Evolutionary conservation across 2,329 filamentous ascomycete genomes (phyloP), one percentile per base, ranked within the genome.

Genomic region (Akanthomyces dipterigenus): DNA sequence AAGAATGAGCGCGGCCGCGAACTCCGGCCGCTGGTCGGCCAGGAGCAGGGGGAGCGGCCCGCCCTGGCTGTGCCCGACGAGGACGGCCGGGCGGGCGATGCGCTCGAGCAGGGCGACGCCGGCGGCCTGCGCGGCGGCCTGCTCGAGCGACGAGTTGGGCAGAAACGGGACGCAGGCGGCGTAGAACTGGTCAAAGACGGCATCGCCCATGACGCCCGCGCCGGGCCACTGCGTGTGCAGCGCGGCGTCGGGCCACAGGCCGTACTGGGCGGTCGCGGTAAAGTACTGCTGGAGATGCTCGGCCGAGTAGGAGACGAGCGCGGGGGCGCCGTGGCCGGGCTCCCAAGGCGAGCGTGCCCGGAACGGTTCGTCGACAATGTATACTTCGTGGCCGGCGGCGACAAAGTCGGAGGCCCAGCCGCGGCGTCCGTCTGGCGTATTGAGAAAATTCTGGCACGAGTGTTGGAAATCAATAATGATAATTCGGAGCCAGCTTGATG

Each of bases 381-480:
- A 81, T 51, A 80, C 71, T 49, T 77, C 75, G 67, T 79, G 78
- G 18, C 79, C 78, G n/a, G 74, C 70, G 5, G 67, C 64, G 7
- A 82, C 64, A 65, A 82, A 82, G 61, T 73, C 73, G 3, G 76
- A 78, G 0, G 79, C 76, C 80, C 79, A 82, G 18, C 79, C 79
- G 9, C 72, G 72, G 16, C 74, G 69, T 49, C 77, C 77, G 61
- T 80, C 78, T 7, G 79, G 78, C 50, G 77, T 81, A 55, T 75
- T 76, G 22, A 80, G 70, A 69, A 77, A 80, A 64, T 79, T 78
- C 73, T 76, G 61, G 20, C 8, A n/a, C n/a, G n/a, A n/a, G n/a
- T n/a, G n/a, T n/a, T n/a, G n/a, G n/a, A n/a, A n/a, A n/a, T n/a
- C n/a, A n/a, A n/a, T n/a, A n/a, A n/a, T n/a, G n/a, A n/a, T n/a